These are phyloP conservation scores for Fusarium bactridioides DNA, from an alignment of 2,329 filamentous ascomycete species.

Conservation along the genomic window DNA sequence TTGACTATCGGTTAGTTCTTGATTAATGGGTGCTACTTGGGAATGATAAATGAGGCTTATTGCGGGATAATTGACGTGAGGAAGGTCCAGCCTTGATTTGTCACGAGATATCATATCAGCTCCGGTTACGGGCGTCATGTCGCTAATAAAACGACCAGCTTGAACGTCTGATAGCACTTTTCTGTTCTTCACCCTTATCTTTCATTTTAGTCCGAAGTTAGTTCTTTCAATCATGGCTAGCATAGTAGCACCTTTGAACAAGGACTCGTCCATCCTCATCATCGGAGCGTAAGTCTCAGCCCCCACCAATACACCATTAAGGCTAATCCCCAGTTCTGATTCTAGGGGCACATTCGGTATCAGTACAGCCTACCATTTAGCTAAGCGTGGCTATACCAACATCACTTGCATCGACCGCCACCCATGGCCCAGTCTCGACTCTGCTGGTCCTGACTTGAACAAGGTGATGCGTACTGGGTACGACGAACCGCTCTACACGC, in stretches of 20 bases:
- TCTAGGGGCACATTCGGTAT: slow-evolving; percentile 1
- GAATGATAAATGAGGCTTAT: neutral
- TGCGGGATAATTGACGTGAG: neutral
- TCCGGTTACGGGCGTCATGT: neutral
- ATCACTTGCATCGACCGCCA: slow-evolving; percentile 28
- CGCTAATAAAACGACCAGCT: neutral
- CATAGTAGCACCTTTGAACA: neutral
- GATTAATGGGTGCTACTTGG: neutral
- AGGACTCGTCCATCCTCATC: slow-evolving; percentile 2
- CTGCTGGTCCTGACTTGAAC: slow-evolving; percentile 31
- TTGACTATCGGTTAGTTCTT: neutral
- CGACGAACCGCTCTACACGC: neutral
- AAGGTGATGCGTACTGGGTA: slow-evolving; percentile 24
- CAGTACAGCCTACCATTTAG: slow-evolving; percentile 10
- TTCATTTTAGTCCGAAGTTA: no score
- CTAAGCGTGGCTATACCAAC: slow-evolving; percentile 20
- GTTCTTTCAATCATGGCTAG: neutral
- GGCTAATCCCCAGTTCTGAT: neutral
- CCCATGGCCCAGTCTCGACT: slow-evolving; percentile 31
- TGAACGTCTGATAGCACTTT: neutral
- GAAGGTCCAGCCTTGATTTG: neutral
- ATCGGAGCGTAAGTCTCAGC: neutral
- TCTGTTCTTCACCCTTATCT: neutral
- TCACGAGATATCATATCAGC: neutral
- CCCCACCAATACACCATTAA: neutral